Base-by-base conservation (phyloP, 2,329 filamentous ascomycete species). In the Stachybotrys elegans region DNA sequence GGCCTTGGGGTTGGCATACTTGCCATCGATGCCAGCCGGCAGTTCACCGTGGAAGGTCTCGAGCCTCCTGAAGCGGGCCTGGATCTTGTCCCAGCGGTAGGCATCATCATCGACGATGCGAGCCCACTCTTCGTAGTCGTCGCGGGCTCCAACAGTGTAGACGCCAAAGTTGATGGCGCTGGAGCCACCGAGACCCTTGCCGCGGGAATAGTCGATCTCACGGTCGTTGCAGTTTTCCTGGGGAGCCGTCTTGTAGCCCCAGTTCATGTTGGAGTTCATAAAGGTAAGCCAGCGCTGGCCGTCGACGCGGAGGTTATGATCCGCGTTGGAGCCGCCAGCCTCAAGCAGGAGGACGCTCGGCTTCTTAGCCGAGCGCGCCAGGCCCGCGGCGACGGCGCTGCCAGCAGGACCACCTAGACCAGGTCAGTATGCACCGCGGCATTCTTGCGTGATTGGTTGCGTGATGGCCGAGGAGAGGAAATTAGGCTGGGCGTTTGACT, bases 91-190 rank as follows among this genome's bases (percentile, higher is more conserved):
- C 81, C 80, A 86, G 3, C 53, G 50, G 57, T 74, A 86, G 0
- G 62, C 56, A 5, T 79, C 69, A 49, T 86, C 81, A 0, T 62
- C 77, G 0, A 78, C 73, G 2, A 74, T 48, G 0, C 67, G 61
- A 1, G 78, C 78, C 79, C 81, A 84, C 43, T 77, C 69, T 22
- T 85, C 71, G 47, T 79, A 84, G 49, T 86, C 82, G 42, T 78
- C 78, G 2, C 66, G 63, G 2, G 77, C 70, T 3, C 83, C 82
- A 21, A 75, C 51, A 4, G 68, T 73, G 56, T 69, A 83, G 13
- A 74, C 70, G 14, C 70, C 69, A 45, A 78, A 79, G 54, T 80
- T 80, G 50, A 79, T 73, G 7, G 73, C 71, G 42, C 64, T 72
- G 4, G 68, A 70, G 2, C 76, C 76, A 2, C 76, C 76, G 0